Evolutionary conservation across 352 stramenopile species (phyloP).

Genomic region (Elongisporangium senticosum): DNA sequence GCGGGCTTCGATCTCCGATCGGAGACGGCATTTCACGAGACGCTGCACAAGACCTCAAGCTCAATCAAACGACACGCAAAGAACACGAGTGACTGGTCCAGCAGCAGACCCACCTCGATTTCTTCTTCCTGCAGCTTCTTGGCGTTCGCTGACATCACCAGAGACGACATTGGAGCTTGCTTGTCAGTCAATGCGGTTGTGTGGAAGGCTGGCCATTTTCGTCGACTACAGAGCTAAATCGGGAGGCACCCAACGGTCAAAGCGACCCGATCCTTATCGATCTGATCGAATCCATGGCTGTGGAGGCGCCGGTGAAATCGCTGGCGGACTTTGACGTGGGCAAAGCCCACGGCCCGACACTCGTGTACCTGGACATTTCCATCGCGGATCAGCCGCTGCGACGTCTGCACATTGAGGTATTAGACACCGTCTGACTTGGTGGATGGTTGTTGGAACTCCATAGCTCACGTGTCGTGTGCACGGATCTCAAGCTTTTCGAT

Average conservation of each 20-base stretch:
- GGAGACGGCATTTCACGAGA: constrained; percentile 70
- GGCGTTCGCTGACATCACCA: constrained; percentile 32
- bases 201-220: not conserved
- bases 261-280: not conserved
- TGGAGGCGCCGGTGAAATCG: constrained; percentile 36
- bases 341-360: constrained; percentile 21
- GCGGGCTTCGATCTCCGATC: constrained; percentile 66
- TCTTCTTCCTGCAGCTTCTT: constrained; percentile 59
- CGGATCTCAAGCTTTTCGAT: constrained; percentile 46
- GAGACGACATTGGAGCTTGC: not conserved
- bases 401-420: constrained; percentile 63
- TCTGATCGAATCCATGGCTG: constrained; percentile 24
- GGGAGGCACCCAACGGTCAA: not conserved
- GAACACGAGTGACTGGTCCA: not conserved
- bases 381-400: constrained; percentile 44
- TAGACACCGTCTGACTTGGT: not conserved
- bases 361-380: constrained; percentile 64
- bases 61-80: not conserved
- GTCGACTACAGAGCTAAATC: not conserved
- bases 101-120: constrained; percentile 28
- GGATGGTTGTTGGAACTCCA: not conserved
- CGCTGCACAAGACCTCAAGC: constrained; percentile 17
- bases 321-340: constrained; percentile 42
- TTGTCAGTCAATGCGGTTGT: not conserved
- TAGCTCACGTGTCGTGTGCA: constrained; percentile 1